These are phyloP conservation scores for Sungouiozyma ichnusensis DNA, from an alignment of 805 yeast species.

Conservation along the genomic window DNA sequence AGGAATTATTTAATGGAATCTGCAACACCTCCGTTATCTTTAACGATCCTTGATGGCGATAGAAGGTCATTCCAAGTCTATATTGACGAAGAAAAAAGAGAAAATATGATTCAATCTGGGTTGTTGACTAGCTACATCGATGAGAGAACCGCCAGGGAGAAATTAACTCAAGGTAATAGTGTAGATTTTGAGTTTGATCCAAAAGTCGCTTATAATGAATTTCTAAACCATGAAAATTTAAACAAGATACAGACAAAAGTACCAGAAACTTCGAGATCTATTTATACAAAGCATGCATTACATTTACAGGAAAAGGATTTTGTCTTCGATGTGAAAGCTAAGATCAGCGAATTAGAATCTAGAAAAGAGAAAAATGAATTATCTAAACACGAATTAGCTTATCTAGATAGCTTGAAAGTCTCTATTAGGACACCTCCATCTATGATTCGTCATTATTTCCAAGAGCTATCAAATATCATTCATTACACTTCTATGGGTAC, in stretches of 20 bases:
- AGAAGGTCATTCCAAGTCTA: conserved; percentile 12
- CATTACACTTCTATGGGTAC: conserved; percentile 18
- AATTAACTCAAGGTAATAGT: not conserved
- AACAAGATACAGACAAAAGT: conserved; percentile 8
- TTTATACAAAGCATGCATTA: conserved; percentile 10
- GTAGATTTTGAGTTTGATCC: conserved; percentile 16
- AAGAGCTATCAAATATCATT: conserved; percentile 18
- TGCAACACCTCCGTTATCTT: conserved; percentile 16
- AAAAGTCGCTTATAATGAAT: conserved; percentile 8
- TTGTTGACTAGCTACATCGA: conserved; percentile 9
- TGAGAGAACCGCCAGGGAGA: not conserved
- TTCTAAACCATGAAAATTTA: conserved; percentile 9
- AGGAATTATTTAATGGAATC: conserved; percentile 16
- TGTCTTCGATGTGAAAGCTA: conserved; percentile 18
- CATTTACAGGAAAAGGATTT: conserved; percentile 18
- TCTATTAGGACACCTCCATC: conserved; percentile 25
- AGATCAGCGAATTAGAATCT: conserved; percentile 18
- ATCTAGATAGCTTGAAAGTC: conserved; percentile 28
- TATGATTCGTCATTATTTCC: conserved; percentile 33
- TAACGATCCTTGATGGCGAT: conserved; percentile 18
- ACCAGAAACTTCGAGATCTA: conserved; percentile 6
- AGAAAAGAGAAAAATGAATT: conserved; percentile 12
- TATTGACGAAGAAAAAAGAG: conserved; percentile 5
- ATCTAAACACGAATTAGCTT: conserved; percentile 18
- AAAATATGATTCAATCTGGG: conserved; percentile 18